These are phyloP conservation scores for Aspergillus pseudoterreus DNA, from an alignment of 2,329 filamentous ascomycete genomes.

Conservation along the genomic window DNA sequence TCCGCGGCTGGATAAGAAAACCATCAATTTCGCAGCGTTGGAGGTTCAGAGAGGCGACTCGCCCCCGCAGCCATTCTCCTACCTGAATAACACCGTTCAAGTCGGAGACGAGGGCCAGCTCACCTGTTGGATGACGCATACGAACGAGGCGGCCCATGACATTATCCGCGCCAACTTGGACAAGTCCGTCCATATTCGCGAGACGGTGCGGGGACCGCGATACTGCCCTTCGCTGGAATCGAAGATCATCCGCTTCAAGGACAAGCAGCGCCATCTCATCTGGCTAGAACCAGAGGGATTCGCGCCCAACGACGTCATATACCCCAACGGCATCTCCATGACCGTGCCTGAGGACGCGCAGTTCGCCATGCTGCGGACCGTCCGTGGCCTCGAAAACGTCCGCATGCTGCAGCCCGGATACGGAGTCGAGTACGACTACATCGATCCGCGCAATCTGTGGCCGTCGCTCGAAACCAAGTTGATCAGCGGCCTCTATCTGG, in stretches of 20 bases:
- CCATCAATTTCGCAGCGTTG: conserved; percentile 73
- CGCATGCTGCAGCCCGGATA: conserved; percentile 94
- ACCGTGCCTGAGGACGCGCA: conserved; percentile 88
- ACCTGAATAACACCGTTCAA: conserved; percentile 72
- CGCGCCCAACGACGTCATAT: conserved; percentile 75
- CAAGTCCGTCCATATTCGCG: conserved; percentile 92
- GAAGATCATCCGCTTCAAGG: conserved; percentile 82
- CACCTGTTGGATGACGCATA: conserved; percentile 81
- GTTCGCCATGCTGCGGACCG: conserved; percentile 76
- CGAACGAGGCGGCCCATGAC: conserved; percentile 76
- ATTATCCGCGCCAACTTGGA: conserved; percentile 87
- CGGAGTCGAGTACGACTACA: conserved; percentile 97
- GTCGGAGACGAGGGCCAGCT: conserved; percentile 70
- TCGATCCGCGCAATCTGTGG: conserved; percentile 83
- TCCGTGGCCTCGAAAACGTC: conserved; percentile 82
- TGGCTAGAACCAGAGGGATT: conserved; percentile 98
- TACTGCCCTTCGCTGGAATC: conserved; percentile 96
- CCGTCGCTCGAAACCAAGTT: conserved; percentile 92
- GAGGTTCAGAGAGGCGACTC: conserved; percentile 77
- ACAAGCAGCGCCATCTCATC: conserved; percentile 79
- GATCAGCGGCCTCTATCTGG: conserved; percentile 83
- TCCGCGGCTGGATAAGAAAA: conserved; percentile 74
- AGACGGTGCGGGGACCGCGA: conserved; percentile 87
- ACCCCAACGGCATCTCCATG: conserved; percentile 97
- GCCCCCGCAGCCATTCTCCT: conserved; percentile 86